phyloP scores from a whole-genome alignment of 306 rosid genomes.

The Trichosanthes cucumerina region DNA sequence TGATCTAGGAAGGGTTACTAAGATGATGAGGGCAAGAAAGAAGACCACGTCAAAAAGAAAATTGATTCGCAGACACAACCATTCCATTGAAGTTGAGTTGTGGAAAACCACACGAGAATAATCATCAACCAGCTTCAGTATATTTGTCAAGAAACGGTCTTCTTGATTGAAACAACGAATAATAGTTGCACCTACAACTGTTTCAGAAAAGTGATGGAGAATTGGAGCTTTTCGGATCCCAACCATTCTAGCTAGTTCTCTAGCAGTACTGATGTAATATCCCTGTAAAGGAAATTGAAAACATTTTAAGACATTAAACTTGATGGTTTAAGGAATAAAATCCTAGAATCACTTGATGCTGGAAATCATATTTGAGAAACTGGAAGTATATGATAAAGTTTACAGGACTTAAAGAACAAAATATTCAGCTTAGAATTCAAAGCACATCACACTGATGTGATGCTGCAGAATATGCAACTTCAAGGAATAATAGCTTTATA shows the following conservation, averaged over 20 bases:
- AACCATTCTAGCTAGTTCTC: slow-evolving; percentile 80
- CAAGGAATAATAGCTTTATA: neutral
- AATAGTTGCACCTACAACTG: slow-evolving; percentile 48
- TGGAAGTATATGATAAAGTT: neutral
- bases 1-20: slow-evolving; percentile 58
- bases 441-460: neutral
- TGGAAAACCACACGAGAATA: slow-evolving; percentile 66
- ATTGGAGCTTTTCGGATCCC: slow-evolving; percentile 73
- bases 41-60: slow-evolving; percentile 65
- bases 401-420: neutral
- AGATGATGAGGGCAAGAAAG: slow-evolving; percentile 48
- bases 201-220: slow-evolving; percentile 77
- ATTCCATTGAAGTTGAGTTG: slow-evolving; percentile 75
- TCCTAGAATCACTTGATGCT: neutral
- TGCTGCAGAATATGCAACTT: neutral
- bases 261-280: slow-evolving; percentile 67
- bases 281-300: slow-evolving; percentile 33
- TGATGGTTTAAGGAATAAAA: neutral
- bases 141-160: slow-evolving; percentile 34
- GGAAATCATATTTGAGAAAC: neutral
- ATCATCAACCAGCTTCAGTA: slow-evolving; percentile 41
- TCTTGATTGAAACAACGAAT: slow-evolving; percentile 71
- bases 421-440: neutral
- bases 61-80: slow-evolving; percentile 70
- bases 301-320: neutral